phyloP scores from a whole-genome alignment of 305 asterid species.

The Caryopteris hybrid region DNA sequence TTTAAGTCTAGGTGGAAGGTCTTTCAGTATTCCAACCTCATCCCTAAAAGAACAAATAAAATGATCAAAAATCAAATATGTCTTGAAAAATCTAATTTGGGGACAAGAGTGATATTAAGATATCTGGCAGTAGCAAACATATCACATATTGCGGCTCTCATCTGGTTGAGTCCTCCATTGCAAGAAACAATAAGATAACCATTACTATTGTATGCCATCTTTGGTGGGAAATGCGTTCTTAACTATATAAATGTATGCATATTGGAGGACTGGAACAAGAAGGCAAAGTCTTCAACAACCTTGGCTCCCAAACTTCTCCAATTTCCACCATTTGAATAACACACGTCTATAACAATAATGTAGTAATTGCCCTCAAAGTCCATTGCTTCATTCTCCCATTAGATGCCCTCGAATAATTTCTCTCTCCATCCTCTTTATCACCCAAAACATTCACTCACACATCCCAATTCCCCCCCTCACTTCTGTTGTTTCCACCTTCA shows the following conservation, averaged over 20 bases:
- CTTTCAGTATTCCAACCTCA: slow-evolving; percentile 76
- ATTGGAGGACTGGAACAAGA: slow-evolving; percentile 41
- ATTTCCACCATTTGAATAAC: slow-evolving; percentile 61
- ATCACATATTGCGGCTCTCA: slow-evolving; percentile 64
- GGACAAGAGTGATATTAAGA: slow-evolving; percentile 33
- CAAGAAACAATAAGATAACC: slow-evolving; percentile 71
- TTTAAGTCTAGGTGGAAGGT: slow-evolving; percentile 69
- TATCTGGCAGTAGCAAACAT: too few relatives aligned
- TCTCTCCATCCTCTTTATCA: slow-evolving; percentile 20
- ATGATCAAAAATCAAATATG: slow-evolving; percentile 73
- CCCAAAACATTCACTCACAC: slow-evolving; percentile 25
- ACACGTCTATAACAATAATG: slow-evolving; percentile 63
- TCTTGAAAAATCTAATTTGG: slow-evolving; percentile 72
- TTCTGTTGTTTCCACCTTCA: slow-evolving; percentile 10
- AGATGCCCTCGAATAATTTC: slow-evolving; percentile 33
- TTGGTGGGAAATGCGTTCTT: slow-evolving; percentile 36
- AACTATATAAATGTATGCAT: background rate
- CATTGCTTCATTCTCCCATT: slow-evolving; percentile 60
- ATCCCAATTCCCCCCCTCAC: slow-evolving; percentile 17
- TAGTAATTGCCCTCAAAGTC: slow-evolving; percentile 57
- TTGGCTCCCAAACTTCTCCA: slow-evolving; percentile 71
- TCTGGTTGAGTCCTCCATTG: slow-evolving; percentile 78
- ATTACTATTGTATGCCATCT: slow-evolving; percentile 54
- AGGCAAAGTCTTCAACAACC: slow-evolving; percentile 63
- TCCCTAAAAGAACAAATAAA: slow-evolving; percentile 83